Evolutionary conservation across 306 rosid genomes (phyloP).

Genomic region (Malus asiatica): DNA sequence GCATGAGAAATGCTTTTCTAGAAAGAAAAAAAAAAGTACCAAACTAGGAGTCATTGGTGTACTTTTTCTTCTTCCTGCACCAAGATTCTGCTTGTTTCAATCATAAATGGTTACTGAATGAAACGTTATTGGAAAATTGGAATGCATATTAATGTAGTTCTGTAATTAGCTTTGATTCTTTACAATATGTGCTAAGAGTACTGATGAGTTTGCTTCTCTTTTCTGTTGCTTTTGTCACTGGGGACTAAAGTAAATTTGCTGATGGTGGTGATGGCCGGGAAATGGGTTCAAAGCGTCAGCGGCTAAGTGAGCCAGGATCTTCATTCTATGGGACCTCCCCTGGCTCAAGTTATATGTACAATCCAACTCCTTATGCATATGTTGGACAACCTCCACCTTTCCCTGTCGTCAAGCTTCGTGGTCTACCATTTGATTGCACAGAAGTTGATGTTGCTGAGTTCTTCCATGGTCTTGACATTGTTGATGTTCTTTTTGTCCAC

Average conservation of each 20-base stretch:
- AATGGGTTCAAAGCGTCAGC: conserved; percentile 90
- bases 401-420: conserved; percentile 83
- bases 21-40: background rate
- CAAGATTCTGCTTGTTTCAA: background rate
- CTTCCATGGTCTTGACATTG: conserved; percentile 85
- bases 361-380: conserved; percentile 72
- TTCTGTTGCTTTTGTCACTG: conserved; percentile 12
- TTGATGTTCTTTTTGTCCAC: conserved; percentile 85
- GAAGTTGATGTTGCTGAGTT: conserved; percentile 91
- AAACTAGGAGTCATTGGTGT: background rate
- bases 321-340: conserved; percentile 74
- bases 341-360: conserved; percentile 68
- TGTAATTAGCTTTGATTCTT: background rate
- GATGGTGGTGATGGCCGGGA: conserved; percentile 86
- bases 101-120: background rate
- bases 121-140: background rate
- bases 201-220: conserved; percentile 14
- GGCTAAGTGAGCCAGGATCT: conserved; percentile 69
- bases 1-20: background rate
- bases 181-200: background rate
- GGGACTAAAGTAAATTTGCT: conserved; percentile 38
- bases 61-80: background rate
- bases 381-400: conserved; percentile 77
- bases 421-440: conserved; percentile 85
- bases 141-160: background rate